Conservation (phyloP, 306 rosid species). For the Begonia fuchsioides region DNA sequence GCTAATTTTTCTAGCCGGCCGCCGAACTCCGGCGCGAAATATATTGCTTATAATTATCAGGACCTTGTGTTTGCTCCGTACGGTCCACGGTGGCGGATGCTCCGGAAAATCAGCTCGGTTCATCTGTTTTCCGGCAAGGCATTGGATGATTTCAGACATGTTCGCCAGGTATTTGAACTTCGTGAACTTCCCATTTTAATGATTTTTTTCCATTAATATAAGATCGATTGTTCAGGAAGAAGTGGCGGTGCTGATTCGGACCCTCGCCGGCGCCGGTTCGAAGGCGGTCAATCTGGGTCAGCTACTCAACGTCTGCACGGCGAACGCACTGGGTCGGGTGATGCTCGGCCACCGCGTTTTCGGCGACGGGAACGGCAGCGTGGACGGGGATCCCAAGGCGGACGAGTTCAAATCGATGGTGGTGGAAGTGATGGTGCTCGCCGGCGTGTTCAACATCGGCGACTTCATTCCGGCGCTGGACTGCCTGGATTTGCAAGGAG, state of each 20-base stretch:
- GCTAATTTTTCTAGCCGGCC: constrained; percentile 62
- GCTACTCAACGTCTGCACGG: constrained; percentile 42
- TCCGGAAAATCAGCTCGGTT: constrained; percentile 59
- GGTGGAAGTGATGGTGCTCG: constrained; percentile 46
- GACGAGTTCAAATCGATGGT: constrained; percentile 64
- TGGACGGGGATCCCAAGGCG: constrained; percentile 25
- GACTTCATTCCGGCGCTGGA: constrained; percentile 60
- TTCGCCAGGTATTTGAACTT: constrained; percentile 41
- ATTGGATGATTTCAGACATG: constrained; percentile 40
- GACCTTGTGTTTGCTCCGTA: constrained; percentile 78
- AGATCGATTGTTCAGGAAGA: constrained; percentile 50
- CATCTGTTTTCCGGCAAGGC: constrained; percentile 80
- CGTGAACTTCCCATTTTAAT: background rate
- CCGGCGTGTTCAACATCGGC: constrained; percentile 54
- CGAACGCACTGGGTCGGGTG: constrained; percentile 45
- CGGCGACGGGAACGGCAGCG: constrained; percentile 30
- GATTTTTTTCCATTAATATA: too few relatives aligned
- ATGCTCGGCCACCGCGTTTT: constrained; percentile 58
- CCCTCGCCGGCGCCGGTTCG: constrained; percentile 26
- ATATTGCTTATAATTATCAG: constrained; percentile 56
- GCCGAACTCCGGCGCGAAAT: constrained; percentile 49
- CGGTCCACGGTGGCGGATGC: constrained; percentile 65
- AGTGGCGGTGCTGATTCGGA: constrained; percentile 24
- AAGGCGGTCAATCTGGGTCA: constrained; percentile 35
- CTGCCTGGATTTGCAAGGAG: constrained; percentile 52